A percentile compares a stretch with the other conserved stretches of the same genome.
These are phyloP conservation scores for Dendrocalamus sinicus DNA, from an alignment of 176 grass and related monocot species.

Conservation along the genomic window DNA sequence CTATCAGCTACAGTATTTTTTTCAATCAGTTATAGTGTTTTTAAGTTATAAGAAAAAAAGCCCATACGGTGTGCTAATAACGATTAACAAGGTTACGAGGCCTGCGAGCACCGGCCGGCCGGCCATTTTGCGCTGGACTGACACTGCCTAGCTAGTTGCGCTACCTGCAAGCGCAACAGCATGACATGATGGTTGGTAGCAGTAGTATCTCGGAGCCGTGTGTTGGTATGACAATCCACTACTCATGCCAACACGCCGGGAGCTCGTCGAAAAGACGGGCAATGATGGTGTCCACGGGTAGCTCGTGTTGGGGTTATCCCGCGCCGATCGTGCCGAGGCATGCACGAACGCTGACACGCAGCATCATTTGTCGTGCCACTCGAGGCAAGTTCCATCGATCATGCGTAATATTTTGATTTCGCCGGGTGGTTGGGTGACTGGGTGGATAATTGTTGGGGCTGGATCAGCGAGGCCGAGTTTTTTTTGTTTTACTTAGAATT, in stretches of 20 bases:
- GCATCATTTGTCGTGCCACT: constrained; percentile 7
- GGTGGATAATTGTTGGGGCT: too few species aligned
- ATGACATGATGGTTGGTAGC: neutral
- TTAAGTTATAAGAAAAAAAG: too few species aligned
- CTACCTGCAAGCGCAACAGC: neutral
- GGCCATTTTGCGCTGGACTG: neutral
- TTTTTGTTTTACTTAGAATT: too few species aligned
- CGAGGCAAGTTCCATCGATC: neutral
- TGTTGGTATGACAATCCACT: neutral
- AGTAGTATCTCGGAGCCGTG: neutral
- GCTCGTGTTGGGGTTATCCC: neutral
- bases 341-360: neutral
- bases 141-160: too few species aligned
- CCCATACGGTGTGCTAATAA: too few species aligned
- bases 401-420: too few species aligned
- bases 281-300: neutral
- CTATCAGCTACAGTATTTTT: too few species aligned
- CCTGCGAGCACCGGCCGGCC: neutral
- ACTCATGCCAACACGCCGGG: neutral
- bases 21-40: too few species aligned
- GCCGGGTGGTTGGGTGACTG: too few species aligned
- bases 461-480: too few species aligned
- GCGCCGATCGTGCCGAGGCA: neutral
- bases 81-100: too few species aligned
- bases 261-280: neutral